Percentiles rank a stretch among this genome's conserved stretches.
These are phyloP conservation scores for Hamamelis virginiana DNA, from an alignment of 164 flowering plant species.

Conservation along the genomic window DNA sequence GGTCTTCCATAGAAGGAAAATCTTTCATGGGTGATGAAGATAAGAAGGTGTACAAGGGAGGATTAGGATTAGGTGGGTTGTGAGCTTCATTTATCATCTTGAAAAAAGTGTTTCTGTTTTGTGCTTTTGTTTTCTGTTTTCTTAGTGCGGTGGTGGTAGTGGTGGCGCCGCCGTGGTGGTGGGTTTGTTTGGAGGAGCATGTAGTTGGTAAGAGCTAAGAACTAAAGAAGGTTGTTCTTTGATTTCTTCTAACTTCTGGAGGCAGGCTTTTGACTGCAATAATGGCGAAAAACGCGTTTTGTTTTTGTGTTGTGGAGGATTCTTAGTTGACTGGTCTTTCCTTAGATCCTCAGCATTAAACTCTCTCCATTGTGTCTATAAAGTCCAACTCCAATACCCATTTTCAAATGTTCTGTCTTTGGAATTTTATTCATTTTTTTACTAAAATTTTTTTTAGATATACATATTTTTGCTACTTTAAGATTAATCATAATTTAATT, in stretches of 20 bases:
- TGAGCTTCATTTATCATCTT: not conserved
- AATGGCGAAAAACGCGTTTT: slow-evolving; percentile 18
- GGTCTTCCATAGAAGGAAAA: slow-evolving; percentile 20
- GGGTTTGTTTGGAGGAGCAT: not conserved
- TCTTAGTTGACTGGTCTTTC: slow-evolving; percentile 24
- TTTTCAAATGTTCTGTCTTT: too few species aligned
- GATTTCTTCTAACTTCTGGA: not conserved
- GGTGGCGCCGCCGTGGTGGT: not conserved
- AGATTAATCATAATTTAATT: too few species aligned
- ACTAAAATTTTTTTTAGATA: too few species aligned
- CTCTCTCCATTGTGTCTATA: not conserved
- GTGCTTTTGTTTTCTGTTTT: not conserved
- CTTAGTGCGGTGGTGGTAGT: not conserved
- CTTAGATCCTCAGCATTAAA: not conserved
- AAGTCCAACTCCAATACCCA: too few species aligned
- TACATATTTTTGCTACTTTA: too few species aligned
- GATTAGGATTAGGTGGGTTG: not conserved
- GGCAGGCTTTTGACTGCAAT: slow-evolving; percentile 13
- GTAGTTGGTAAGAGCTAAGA: slow-evolving; percentile 2
- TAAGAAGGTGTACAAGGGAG: too few species aligned
- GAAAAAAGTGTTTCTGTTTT: not conserved
- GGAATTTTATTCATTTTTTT: too few species aligned
- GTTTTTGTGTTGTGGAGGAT: slow-evolving; percentile 8
- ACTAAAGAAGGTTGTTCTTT: not conserved
- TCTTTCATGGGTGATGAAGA: slow-evolving; percentile 15